Evolutionary conservation across 495 filamentous ascomycete species (phyloP), one percentile per base, ranked within the genome.

Genomic region (Podospora bellae-mahoneyi): DNA sequence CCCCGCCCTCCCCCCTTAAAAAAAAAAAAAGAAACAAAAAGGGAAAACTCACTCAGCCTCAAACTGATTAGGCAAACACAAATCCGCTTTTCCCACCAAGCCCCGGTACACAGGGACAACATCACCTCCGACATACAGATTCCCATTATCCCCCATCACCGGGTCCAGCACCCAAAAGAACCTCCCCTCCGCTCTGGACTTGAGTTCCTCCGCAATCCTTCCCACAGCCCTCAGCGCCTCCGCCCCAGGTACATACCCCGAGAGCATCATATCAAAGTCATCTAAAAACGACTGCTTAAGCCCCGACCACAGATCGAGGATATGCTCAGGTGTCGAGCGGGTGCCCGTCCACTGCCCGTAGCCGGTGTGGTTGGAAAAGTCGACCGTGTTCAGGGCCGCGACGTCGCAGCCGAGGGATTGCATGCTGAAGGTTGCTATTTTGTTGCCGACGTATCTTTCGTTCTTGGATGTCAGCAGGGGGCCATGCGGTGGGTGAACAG

Each of bases 111-210:
- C 91, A 0, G 93, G 93, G 39, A 97, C 90, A 3, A 95, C 92
- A 67, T 95, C 92, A 67, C 93, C 88, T 26, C 87, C 90, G 60
- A 99, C 93, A 77, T 99, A 99, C 23, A 98, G 81, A 53, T 86
- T 87, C 44, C 92, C 96, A 73, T 96, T 91, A 74, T 99, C 95
- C 58, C 95, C 95, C 95, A 99, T 99, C 16, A 99, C 96, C 0
- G 95, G 95, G 76, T 99, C 95, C 58, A 99, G 83, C n/a, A 96
- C 89, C 94, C 94, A 97, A 79, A 97, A 97, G 80, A 97, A 95
- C 27, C 86, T 88, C 0, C 93, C 93, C 0, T 90, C 87, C 34
- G 23, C 86, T 62, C 18, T 83, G 82, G 23, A 23, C 76, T 90
- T 90, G 59, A 97, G 82, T 71, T 97, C 92, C 68, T 87, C 81